Percentiles rank a stretch among this genome's conserved stretches.
Conservation (phyloP, 768 basidiomycete species). For the Tephrocybe sp. region DNA sequence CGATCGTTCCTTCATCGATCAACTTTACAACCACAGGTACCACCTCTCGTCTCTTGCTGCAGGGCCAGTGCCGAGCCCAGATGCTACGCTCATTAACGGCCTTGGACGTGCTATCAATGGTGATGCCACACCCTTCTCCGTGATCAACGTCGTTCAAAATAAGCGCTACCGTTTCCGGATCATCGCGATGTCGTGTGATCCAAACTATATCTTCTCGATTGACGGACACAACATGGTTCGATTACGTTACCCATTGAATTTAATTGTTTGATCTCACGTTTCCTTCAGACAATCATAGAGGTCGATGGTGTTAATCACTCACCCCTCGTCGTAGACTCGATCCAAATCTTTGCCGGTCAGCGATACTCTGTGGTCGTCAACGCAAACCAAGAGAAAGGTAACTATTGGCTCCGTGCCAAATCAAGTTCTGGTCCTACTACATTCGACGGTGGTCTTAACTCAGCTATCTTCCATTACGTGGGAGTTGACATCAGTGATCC, state of each 20-base stretch:
- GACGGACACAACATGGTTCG: constrained; percentile 41
- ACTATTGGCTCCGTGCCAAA: neutral
- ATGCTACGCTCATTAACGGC: neutral
- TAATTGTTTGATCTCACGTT: neutral
- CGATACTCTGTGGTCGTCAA: neutral
- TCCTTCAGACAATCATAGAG: neutral
- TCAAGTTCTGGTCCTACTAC: neutral
- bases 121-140: constrained; percentile 25
- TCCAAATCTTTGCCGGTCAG: neutral
- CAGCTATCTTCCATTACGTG: neutral
- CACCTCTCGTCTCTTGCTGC: neutral
- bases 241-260: neutral
- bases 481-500: neutral
- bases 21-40: neutral
- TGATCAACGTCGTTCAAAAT: constrained; percentile 31
- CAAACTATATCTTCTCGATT: constrained; percentile 39
- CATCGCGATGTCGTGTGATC: constrained; percentile 29
- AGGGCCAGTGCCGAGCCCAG: neutral
- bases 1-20: neutral
- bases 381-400: neutral
- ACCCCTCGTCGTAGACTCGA: neutral
- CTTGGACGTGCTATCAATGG: neutral
- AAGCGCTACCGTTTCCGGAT: constrained; percentile 35
- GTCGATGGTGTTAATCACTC: neutral
- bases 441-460: neutral